phyloP scores from a whole-genome alignment of 352 stramenopile genomes.

The Albugo candida region DNA sequence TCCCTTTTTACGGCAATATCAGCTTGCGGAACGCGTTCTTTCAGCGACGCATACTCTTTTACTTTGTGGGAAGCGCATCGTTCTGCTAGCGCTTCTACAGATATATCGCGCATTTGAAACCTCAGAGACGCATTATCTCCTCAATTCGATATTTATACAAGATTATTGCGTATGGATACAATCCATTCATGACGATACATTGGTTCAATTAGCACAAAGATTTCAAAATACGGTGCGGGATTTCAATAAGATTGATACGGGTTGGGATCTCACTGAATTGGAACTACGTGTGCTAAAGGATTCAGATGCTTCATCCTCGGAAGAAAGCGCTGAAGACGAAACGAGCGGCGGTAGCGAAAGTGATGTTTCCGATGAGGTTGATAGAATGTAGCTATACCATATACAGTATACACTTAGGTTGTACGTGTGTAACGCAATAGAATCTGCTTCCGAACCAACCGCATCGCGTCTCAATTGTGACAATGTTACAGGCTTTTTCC shows the following conservation, averaged over 20 bases:
- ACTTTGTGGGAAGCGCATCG: constrained; percentile 59
- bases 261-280: constrained; percentile 59
- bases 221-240: constrained; percentile 11
- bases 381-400: neutral
- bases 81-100: constrained; percentile 81
- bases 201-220: constrained; percentile 18
- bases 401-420: too few relatives aligned
- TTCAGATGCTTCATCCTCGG: neutral
- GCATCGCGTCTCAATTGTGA: neutral
- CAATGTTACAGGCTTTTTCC: constrained; percentile 48
- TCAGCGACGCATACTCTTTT: constrained; percentile 76
- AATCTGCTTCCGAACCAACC: neutral
- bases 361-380: constrained; percentile 9
- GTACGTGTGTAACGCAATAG: too few relatives aligned
- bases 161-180: constrained; percentile 85
- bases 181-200: constrained; percentile 24
- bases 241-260: constrained; percentile 47
- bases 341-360: constrained; percentile 7
- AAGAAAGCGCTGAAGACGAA: constrained; percentile 2
- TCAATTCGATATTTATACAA: constrained; percentile 92
- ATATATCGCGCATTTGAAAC: constrained; percentile 86
- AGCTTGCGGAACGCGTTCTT: constrained; percentile 61
- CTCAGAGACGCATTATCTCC: constrained; percentile 91
- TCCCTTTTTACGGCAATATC: constrained; percentile 88
- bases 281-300: constrained; percentile 32